Evolutionary conservation across 169 alveolate genomes (phyloP), one percentile per base, ranked within the genome.

Genomic region (Cyclospora cayetanensis): DNA sequence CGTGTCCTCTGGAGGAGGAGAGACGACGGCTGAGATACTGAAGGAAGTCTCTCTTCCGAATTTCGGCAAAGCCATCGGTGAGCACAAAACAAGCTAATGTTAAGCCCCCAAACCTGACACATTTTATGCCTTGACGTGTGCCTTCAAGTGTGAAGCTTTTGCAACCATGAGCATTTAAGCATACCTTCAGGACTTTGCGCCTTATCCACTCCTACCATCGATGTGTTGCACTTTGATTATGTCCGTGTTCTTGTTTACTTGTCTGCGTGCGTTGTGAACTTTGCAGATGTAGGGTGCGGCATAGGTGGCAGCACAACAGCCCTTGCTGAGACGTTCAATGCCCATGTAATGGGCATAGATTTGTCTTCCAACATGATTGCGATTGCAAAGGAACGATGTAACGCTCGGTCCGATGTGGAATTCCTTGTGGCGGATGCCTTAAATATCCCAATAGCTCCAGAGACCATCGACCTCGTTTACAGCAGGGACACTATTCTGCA

Each of bases 391-490:
- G 87, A 76, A 31, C 27, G 87, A 76, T 76, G 35, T 22, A 50
- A 11, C 31, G 7, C 27, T 34, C 4, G 87, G 31, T 11, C 63
- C 4, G 87, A 76, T 20, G 5, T 76, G 31, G 35, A 34, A 5
- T 76, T 76, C 31, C 70, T n/a, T 5, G 87, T 76, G 15, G 87
- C 87, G 12, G 87, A 76, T 1, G 87, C 87, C 66, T 41, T 76
- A 3, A 76, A 41, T 41, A 22, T 76, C 31, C 70, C 35, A 3
- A 46, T 76, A 34, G 41, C 63, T 11, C 55, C 87, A 25, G 63
- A n/a, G 22, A 34, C 87, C 35, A 25, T 76, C 15, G 87, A 76
- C 35, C 37, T 76, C 22, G 66, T 76, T 4, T 76, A 76, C 63
- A 76, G 87, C 63, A 76, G 87, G 35, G 87, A 76, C 37, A 76